Base-by-base conservation (phyloP, 2,329 filamentous ascomycete species). In the Fusarium cyanostomum region DNA sequence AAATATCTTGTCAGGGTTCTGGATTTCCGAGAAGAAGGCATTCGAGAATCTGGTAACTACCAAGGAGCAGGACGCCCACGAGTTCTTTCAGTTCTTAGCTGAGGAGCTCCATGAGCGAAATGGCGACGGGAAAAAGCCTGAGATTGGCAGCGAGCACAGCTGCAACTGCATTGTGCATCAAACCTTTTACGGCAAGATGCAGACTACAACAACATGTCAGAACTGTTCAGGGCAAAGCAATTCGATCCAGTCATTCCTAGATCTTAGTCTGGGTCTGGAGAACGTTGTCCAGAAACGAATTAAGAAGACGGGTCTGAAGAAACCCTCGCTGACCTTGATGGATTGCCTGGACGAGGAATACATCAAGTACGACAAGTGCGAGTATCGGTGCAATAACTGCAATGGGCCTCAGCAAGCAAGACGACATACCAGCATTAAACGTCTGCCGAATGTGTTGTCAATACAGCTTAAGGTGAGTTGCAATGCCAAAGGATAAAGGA, bases 1-100 rank as follows among this genome's bases (percentile, higher is more conserved):
- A 8, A 93, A 92, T 71, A 92, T 98, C 72, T 84, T 98, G 39
- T 89, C 93, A 55, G 92, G 91, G 10, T 94, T 94, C 72, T 97
- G 94, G 93, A 92, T 94, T 68, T 92, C 90, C 5, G 91, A 92
- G 75, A 88, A 85, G 79, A 87, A 84, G 74, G 84, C 86, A 0
- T 89, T 89, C 60, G 86, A 92, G 77, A 88, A 90, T 59, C 82
- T 94, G 18, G 92, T 94, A 2, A 95, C 94, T 10, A 96, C 96
- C 70, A 92, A 94, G 71, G 94, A 98, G 77, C 94, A 98, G 79
- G 94, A 98, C 73, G 94, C 94, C 1, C 94, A 98, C 73, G 94
- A 98, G 75, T 98, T 96, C 78, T 96, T 97, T 76, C 93, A 97
- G 74, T 97, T 96, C 72, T 85, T 98, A 30, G 90, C 96, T 31